Conservation (phyloP, 768 basidiomycete species). For the Lactarius quietus region DNA sequence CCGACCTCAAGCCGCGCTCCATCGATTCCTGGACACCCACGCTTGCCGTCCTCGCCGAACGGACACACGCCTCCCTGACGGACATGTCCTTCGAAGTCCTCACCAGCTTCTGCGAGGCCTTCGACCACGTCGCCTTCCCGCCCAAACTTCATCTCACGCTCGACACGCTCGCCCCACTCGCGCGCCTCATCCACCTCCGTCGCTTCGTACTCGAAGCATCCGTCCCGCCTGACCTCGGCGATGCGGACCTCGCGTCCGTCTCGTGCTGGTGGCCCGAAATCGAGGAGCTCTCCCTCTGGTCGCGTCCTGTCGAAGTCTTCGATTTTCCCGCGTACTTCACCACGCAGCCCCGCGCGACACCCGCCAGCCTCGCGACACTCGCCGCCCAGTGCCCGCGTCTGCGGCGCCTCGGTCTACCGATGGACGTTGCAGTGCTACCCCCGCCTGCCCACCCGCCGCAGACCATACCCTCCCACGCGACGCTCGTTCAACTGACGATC, state of each 20-base stretch:
- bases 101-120: slow-evolving; percentile 26
- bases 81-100: slow-evolving; percentile 23
- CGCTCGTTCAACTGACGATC: slow-evolving; percentile 24
- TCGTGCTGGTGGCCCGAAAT: slow-evolving; percentile 33
- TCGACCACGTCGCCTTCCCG: slow-evolving; percentile 19
- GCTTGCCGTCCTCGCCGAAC: slow-evolving; percentile 23
- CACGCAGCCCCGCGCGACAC: slow-evolving; percentile 26
- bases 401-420: slow-evolving; percentile 26
- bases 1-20: slow-evolving; percentile 26
- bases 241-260: slow-evolving; percentile 29
- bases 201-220: slow-evolving; percentile 29
- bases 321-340: slow-evolving; percentile 26
- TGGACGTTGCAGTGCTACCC: slow-evolving; percentile 24
- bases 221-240: slow-evolving; percentile 29
- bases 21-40: slow-evolving; percentile 25
- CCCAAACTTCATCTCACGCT: slow-evolving; percentile 29
- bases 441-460: slow-evolving; percentile 9
- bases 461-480: slow-evolving; percentile 17
- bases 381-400: slow-evolving; percentile 29
- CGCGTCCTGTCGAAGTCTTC: slow-evolving; percentile 25
- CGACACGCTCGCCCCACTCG: slow-evolving; percentile 30
- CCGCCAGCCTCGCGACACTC: slow-evolving; percentile 26
- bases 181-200: slow-evolving; percentile 28
- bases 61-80: slow-evolving; percentile 12
- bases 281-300: slow-evolving; percentile 30